A percentile compares a stretch with the other conserved stretches of the same genome.
phyloP scores from a whole-genome alignment of 495 filamentous ascomycete species.

The Paragyromitra xinjiangensis region DNA sequence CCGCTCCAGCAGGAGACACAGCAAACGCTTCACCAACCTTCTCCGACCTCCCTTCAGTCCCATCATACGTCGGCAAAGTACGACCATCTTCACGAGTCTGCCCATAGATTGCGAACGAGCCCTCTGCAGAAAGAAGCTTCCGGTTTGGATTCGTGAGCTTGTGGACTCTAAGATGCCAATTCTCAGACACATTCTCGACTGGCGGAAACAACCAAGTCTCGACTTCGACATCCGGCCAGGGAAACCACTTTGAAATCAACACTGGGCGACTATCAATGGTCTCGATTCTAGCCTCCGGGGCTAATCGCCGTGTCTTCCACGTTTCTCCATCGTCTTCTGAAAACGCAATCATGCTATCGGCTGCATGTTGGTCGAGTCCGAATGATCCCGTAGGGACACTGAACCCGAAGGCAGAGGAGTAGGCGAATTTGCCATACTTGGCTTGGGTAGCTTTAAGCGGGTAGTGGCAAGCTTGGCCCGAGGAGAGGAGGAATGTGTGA shows the following conservation, averaged over 20 bases:
- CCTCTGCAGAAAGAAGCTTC: constrained; percentile 73
- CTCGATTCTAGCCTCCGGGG: constrained; percentile 67
- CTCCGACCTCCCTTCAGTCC: constrained; percentile 66
- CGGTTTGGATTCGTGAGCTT: constrained; percentile 65
- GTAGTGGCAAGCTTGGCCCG: constrained; percentile 80
- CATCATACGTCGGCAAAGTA: constrained; percentile 65
- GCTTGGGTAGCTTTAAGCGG: constrained; percentile 80
- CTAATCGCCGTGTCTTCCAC: constrained; percentile 76
- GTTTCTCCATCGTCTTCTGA: constrained; percentile 81
- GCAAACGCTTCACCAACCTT: constrained; percentile 67
- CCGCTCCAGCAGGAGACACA: constrained; percentile 71
- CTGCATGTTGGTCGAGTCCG: constrained; percentile 76
- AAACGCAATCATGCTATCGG: constrained; percentile 76
- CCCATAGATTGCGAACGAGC: constrained; percentile 74
- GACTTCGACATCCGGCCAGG: constrained; percentile 71
- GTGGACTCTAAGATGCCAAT: constrained; percentile 76
- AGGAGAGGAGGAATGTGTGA: constrained; percentile 76
- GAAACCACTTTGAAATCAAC: constrained; percentile 72
- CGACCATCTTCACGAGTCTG: constrained; percentile 68
- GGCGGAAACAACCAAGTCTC: constrained; percentile 73
- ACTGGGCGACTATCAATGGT: constrained; percentile 62
- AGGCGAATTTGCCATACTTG: constrained; percentile 83
- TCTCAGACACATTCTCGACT: constrained; percentile 60
- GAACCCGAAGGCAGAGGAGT: constrained; percentile 77
- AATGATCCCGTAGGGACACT: constrained; percentile 79